Percentiles rank a stretch among this genome's conserved stretches.
Evolutionary conservation across 2,329 filamentous ascomycete genomes (phyloP).

Genomic region (Capronia epimyces): DNA sequence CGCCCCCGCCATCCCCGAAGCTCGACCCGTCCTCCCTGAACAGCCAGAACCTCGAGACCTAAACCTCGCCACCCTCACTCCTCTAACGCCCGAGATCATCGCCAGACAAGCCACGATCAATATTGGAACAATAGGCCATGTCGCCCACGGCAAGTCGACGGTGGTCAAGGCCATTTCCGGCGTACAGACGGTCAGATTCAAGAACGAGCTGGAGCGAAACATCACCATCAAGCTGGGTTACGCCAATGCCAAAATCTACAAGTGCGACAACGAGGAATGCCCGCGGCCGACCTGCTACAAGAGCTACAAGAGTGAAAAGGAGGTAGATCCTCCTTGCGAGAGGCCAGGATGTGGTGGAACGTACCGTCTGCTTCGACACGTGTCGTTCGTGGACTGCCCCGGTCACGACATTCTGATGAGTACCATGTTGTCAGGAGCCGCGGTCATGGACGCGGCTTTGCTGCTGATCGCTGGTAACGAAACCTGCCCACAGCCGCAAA

Average conservation of each 20-base stretch:
- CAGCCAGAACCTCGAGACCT: slow-evolving; percentile 90
- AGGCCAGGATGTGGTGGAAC: slow-evolving; percentile 82
- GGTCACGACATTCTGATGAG: slow-evolving; percentile 99
- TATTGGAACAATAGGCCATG: slow-evolving; percentile 96
- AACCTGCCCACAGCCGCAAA: slow-evolving; percentile 96
- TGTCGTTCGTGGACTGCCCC: slow-evolving; percentile 98
- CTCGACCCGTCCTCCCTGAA: slow-evolving; percentile 67
- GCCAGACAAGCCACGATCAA: slow-evolving; percentile 97
- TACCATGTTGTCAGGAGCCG: slow-evolving; percentile 98
- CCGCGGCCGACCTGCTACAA: slow-evolving; percentile 91
- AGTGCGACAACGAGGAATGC: slow-evolving; percentile 88
- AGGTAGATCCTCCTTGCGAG: slow-evolving; percentile 93
- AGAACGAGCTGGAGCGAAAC: slow-evolving; percentile 98
- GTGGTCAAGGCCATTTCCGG: slow-evolving; percentile 99
- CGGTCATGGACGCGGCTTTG: slow-evolving; percentile 97
- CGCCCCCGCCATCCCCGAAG: slow-evolving; percentile 43
- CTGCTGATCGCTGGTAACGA: slow-evolving; percentile 97
- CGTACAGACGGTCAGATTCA: slow-evolving; percentile 98
- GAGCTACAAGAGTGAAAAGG: slow-evolving; percentile 98
- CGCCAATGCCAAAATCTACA: slow-evolving; percentile 98
- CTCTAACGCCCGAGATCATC: slow-evolving; percentile 93
- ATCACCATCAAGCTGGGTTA: slow-evolving; percentile 99
- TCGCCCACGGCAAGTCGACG: slow-evolving; percentile 97
- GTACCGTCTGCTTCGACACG: slow-evolving; percentile 83
- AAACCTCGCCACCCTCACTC: slow-evolving; percentile 72